Evolutionary conservation across 805 yeast species (phyloP), one percentile per base, ranked within the genome.

Genomic region (Metschnikowia continentalis): DNA sequence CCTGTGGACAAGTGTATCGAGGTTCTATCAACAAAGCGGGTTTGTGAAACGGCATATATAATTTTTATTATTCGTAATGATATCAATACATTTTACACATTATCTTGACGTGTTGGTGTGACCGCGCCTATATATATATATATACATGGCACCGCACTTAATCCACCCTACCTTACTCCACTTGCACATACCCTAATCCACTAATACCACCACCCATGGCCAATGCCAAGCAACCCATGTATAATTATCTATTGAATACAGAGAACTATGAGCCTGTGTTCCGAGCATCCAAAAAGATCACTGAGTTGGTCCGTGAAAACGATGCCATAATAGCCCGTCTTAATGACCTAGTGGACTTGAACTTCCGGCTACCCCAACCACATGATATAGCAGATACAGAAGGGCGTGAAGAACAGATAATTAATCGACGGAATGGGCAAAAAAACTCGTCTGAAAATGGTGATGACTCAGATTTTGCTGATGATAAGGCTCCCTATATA

Each of bases 241-340:
- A 48, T 32, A 54, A 51, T 46, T 62, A 59, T 48, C 53, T 59
- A 22, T 59, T 66, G 15, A 63, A 63, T 33, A 66, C 68, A 10
- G 77, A 72, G 48, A 69, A 66, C 50, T 60, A 66, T 43, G 62
- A 64, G 43, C 72, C 74, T 3, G 57, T 72, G 14, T 23, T 60
- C 1, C 62, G 54, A 1, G 49, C 66, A 3, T 54, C 69, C 1
- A 57, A 58, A 13, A 57, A 61, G 26, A 53, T 70, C n/a, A n/a
- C 50, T 32, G 13, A 15, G 5, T 33, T 47, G 39, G 55, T 72
- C 5, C 54, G 53, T 17, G 53, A 60, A 42, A 72, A 70, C 54
- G 68, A 63, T 15, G 44, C 30, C 6, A 50, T 57, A 14, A 56
- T 71, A 15, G 61, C 55, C 26, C 53, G 61, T 7, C 48, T 70